Base-by-base conservation (phyloP, 2,329 filamentous ascomycete genomes). In the Exophiala calicioides region DNA sequence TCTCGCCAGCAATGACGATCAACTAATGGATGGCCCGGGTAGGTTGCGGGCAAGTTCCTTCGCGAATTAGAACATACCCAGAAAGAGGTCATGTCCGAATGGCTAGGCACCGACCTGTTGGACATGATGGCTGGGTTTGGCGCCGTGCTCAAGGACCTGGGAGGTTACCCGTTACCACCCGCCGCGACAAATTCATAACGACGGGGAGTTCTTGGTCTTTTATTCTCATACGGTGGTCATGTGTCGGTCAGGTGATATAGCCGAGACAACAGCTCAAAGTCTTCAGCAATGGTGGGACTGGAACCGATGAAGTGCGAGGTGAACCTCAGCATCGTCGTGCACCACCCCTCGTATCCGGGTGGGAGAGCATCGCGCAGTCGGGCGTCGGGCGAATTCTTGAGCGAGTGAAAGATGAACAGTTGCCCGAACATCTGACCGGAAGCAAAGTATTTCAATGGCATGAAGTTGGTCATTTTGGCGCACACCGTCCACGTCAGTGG, bases 391-490 rank as follows among this genome's bases (percentile, higher is more conserved):
- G 67, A 70, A 32, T 68, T 62, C 2, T 67, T 62, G 37, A 70
- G 67, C 39, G 67, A 68, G 46, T 70, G 66, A 50, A 70, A 70
- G 18, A 71, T 61, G 23, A 71, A 62, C 19, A 70, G 58, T 50
- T 71, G 68, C 15, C 68, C 68, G 49, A 71, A 71, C 55, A 71
- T 57, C 63, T 52, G 58, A 65, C 66, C 70, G 61, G 13, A 67
- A 64, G 40, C 68, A 68, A 57, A 71, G 68, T 4, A 71, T 33
- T 63, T 68, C 13, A 71, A 65, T 13, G 68, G 68, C 33, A 69
- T 68, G 35, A 68, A 71, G 34, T 65, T 68, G 44, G 65, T 69
- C 68, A 71, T 71, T 18, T 60, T 60, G 9, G 60, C 55, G 46
- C 69, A 69, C n/a, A 69, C 60, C 10, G 67, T 67, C 20, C 63